Evolutionary conservation across 2,329 filamentous ascomycete genomes (phyloP), one percentile per base, ranked within the genome.

Genomic region (Gaeumannomyces sp.): DNA sequence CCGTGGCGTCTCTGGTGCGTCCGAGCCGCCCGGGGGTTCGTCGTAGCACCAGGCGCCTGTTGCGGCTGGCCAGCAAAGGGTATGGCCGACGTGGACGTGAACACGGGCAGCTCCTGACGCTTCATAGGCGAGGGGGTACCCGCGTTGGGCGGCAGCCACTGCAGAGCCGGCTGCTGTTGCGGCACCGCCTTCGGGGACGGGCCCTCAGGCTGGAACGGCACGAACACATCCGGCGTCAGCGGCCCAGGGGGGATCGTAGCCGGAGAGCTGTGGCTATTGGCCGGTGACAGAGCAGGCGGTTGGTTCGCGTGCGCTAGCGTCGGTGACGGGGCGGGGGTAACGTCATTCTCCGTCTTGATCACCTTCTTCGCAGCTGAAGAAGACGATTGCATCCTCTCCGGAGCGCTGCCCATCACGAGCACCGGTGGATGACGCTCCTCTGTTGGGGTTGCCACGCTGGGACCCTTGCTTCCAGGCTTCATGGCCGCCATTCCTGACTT

Each of bases 191-290:
- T 71, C 0, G 83, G 77, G 0, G 74, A 66, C 1, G 82, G 80
- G 0, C 83, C 84, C n/a, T 83, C 79, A 0, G 84, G 83, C 66
- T 86, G 81, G 67, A 85, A 86, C 0, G 78, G 78, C 29, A 86
- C 76, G 66, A 86, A 86, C 28, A 81, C 70, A 62, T 82, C 78
- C 1, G 72, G 66, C 8, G 70, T 68, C 5, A 69, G 28, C 19
- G 61, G 61, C 50, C 29, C 28, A 28, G 61, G 27, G 25, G 61
- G 28, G 29, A 28, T n/a, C 8, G 27, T n/a, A 25, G 27, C 16
- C 13, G 61, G n/a, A 13, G 61, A 57, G 19, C 29, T 22, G 38
- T 25, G 38, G 8, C 38, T 25, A 28, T 22, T 58, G 16, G 29
- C 61, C 16, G 60, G 35, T 19, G 45, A 53, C 45, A 53, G 45